These are phyloP conservation scores for Marchantia polymorpha DNA, from an alignment of 225 moss, liverwort and hornwort genomes.

Conservation along the genomic window DNA sequence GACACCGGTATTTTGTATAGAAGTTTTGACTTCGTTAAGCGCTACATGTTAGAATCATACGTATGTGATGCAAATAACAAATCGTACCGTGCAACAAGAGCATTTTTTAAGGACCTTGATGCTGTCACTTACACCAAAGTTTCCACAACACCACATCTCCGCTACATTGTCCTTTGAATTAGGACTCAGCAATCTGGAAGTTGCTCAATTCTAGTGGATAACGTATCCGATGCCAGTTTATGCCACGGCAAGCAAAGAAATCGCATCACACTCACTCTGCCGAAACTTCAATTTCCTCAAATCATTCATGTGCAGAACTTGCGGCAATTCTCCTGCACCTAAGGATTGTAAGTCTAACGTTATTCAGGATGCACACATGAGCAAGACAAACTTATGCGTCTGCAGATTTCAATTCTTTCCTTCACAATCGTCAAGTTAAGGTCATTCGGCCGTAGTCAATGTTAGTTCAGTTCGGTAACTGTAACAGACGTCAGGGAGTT, in stretches of 20 bases:
- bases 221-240: slow-evolving; percentile 14
- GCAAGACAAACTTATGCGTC: slow-evolving; percentile 29
- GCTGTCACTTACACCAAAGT: slow-evolving; percentile 7
- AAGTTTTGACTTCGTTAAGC: not conserved
- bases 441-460: too few species aligned
- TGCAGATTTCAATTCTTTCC: not conserved
- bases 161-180: slow-evolving; percentile 39
- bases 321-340: slow-evolving; percentile 26
- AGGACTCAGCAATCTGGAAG: slow-evolving; percentile 19
- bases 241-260: slow-evolving; percentile 13
- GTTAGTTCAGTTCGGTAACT: not conserved
- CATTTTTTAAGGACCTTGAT: not conserved
- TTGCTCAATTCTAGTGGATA: slow-evolving; percentile 22
- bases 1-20: not conserved
- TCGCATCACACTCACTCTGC: slow-evolving; percentile 20
- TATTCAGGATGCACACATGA: slow-evolving; percentile 28
- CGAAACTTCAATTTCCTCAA: slow-evolving; percentile 2
- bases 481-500: not conserved
- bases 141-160: slow-evolving; percentile 46
- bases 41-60: not conserved
- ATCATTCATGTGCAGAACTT: slow-evolving; percentile 18
- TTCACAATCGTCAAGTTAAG: not conserved
- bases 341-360: slow-evolving; percentile 13
- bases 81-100: not conserved
- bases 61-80: not conserved